These are phyloP conservation scores for Mucor plumbeus DNA, from an alignment of 371 early-diverging fungal species.

Conservation along the genomic window DNA sequence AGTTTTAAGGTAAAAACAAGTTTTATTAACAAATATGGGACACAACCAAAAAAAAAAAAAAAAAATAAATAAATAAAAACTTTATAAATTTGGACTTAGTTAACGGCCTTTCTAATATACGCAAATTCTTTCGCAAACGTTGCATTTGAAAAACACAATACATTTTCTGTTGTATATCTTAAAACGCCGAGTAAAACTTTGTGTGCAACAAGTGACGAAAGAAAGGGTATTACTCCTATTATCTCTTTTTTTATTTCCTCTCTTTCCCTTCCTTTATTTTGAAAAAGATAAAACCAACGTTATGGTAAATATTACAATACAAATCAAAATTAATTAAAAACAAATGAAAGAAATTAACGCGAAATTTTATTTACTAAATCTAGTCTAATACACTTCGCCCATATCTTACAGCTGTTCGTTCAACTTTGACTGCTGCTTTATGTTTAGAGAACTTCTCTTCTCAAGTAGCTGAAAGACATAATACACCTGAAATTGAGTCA, in stretches of 20 bases:
- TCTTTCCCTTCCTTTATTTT: not conserved
- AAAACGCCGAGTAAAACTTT: slow-evolving; percentile 1
- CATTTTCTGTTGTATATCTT: not conserved
- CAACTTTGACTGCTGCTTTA: slow-evolving; percentile 92
- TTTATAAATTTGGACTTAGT: no score
- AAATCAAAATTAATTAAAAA: slow-evolving; percentile 4
- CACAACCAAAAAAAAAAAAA: no score
- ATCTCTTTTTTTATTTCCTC: not conserved
- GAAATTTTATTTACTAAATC: not conserved
- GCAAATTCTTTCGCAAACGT: no score
- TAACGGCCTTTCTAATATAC: no score
- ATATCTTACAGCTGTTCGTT: slow-evolving; percentile 93
- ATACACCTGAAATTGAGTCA: slow-evolving; percentile 97
- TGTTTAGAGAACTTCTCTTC: slow-evolving; percentile 97
- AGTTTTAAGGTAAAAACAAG: no score
- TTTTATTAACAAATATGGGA: no score
- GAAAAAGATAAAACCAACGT: not conserved
- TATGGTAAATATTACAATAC: slow-evolving; percentile 16
- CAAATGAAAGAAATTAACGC: slow-evolving; percentile 1
- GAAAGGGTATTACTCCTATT: not conserved
- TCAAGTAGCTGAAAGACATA: slow-evolving; percentile 97
- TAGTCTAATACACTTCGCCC: slow-evolving; percentile 97
- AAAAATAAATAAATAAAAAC: no score
- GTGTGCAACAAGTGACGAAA: slow-evolving; percentile 12
- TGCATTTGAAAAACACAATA: not conserved